A percentile compares a stretch with the other conserved stretches of the same genome.
phyloP scores from a whole-genome alignment of 768 basidiomycete species.

The Gautieria morchelliformis region DNA sequence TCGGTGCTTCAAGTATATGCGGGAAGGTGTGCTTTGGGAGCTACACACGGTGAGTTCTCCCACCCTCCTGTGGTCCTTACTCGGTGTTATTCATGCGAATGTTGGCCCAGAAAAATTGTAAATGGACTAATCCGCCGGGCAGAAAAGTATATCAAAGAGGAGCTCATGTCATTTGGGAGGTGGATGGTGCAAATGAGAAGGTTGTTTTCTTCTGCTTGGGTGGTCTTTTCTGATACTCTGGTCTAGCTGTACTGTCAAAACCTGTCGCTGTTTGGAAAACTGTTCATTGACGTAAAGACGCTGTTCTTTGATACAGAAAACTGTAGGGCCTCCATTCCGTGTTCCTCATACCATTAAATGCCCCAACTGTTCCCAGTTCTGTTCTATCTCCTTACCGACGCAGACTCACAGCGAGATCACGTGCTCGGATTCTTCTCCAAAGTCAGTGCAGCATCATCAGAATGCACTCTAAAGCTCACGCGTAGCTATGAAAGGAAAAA shows the following conservation, averaged over 20 bases:
- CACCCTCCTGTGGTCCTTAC: background rate
- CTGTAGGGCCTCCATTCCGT: constrained; percentile 37
- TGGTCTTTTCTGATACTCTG: background rate
- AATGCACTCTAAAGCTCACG: background rate
- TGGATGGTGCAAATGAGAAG: constrained; percentile 82
- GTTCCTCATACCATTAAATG: constrained; percentile 2
- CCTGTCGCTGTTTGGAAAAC: constrained; percentile 88
- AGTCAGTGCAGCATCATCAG: constrained; percentile 21
- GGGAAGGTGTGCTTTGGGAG: constrained; percentile 57
- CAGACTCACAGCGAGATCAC: constrained; percentile 66
- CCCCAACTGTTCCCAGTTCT: constrained; percentile 41
- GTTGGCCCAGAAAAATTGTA: constrained; percentile 53
- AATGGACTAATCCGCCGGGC: constrained; percentile 69
- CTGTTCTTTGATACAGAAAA: constrained; percentile 85
- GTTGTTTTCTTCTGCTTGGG: constrained; percentile 30
- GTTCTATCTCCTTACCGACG: constrained; percentile 90
- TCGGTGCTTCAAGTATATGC: constrained; percentile 95
- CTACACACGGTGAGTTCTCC: constrained; percentile 46
- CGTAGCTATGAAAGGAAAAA: constrained; percentile 61
- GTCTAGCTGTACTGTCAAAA: constrained; percentile 91
- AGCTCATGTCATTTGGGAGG: constrained; percentile 88
- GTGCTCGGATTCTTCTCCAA: constrained; percentile 75
- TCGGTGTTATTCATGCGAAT: background rate
- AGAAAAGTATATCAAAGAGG: constrained; percentile 84
- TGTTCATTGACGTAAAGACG: constrained; percentile 99